Percentiles rank a stretch among this genome's conserved stretches.
phyloP scores from a whole-genome alignment of 2,329 filamentous ascomycete genomes.

The Ophiocordyceps sinensis region DNA sequence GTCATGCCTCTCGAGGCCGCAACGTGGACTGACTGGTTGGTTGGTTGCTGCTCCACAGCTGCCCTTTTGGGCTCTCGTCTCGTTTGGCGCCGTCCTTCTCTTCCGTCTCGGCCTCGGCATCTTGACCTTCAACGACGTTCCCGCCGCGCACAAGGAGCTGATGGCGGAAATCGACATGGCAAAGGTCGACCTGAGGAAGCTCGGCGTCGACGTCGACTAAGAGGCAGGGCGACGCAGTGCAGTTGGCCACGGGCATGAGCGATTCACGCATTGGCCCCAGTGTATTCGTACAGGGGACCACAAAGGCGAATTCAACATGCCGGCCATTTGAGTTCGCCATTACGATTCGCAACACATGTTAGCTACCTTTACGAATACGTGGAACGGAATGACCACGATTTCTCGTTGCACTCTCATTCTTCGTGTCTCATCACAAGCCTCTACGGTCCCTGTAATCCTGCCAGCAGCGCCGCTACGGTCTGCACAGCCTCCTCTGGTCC shows the following conservation, averaged over 20 bases:
- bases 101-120: slow-evolving; percentile 86
- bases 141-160: slow-evolving; percentile 77
- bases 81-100: slow-evolving; percentile 83
- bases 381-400: neutral
- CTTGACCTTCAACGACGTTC: slow-evolving; percentile 92
- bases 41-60: slow-evolving; percentile 44
- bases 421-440: slow-evolving; percentile 5
- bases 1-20: no score
- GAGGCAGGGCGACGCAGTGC: neutral
- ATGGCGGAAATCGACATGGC: slow-evolving; percentile 72
- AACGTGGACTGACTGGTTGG: neutral
- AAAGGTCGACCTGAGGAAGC: slow-evolving; percentile 54
- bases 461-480: slow-evolving; percentile 45
- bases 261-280: neutral
- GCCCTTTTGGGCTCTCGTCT: slow-evolving; percentile 83
- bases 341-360: neutral
- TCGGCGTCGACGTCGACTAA: slow-evolving; percentile 68
- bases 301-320: neutral
- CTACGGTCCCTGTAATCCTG: slow-evolving; percentile 21
- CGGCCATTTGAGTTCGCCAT: neutral
- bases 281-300: neutral
- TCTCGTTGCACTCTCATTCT: neutral
- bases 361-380: neutral
- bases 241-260: neutral
- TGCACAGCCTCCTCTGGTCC: slow-evolving; percentile 41